Evolutionary conservation across 2,329 filamentous ascomycete species (phyloP).

Genomic region (Aureobasidium namibiae): DNA sequence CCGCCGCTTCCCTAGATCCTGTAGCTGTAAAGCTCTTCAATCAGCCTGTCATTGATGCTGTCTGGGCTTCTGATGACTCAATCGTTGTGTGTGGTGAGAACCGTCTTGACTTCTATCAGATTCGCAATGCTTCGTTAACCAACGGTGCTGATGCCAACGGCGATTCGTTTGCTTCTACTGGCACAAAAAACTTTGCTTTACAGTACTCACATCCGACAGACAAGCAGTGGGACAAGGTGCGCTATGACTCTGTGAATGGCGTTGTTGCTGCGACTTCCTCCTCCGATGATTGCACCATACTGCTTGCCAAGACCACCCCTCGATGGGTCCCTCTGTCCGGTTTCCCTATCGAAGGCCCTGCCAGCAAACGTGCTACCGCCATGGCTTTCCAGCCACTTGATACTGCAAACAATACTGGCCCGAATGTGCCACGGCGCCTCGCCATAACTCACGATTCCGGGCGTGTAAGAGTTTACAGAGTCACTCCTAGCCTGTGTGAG

Average conservation of each 20-base stretch:
- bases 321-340: constrained; percentile 9
- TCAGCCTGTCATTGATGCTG: constrained; percentile 34
- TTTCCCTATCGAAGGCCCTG: neutral
- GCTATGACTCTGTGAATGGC: constrained; percentile 26
- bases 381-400: constrained; percentile 32
- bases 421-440: constrained; percentile 19
- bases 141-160: constrained; percentile 15
- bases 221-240: constrained; percentile 24
- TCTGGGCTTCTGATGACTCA: constrained; percentile 34
- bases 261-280: constrained; percentile 29
- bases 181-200: constrained; percentile 18
- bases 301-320: constrained; percentile 27
- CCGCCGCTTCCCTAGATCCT: constrained; percentile 22
- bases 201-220: constrained; percentile 21
- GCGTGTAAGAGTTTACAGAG: constrained; percentile 33
- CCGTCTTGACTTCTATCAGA: constrained; percentile 31
- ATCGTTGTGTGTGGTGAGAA: constrained; percentile 38
- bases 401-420: constrained; percentile 8
- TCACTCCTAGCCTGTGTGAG: constrained; percentile 15
- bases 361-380: constrained; percentile 27
- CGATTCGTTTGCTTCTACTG: constrained; percentile 3
- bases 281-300: constrained; percentile 22
- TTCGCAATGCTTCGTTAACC: constrained; percentile 16
- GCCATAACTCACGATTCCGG: constrained; percentile 35
- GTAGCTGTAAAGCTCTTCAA: constrained; percentile 34